Base-by-base conservation (phyloP, 1,139 yeast genomes). In the Scheffersomyces quercinus region DNA sequence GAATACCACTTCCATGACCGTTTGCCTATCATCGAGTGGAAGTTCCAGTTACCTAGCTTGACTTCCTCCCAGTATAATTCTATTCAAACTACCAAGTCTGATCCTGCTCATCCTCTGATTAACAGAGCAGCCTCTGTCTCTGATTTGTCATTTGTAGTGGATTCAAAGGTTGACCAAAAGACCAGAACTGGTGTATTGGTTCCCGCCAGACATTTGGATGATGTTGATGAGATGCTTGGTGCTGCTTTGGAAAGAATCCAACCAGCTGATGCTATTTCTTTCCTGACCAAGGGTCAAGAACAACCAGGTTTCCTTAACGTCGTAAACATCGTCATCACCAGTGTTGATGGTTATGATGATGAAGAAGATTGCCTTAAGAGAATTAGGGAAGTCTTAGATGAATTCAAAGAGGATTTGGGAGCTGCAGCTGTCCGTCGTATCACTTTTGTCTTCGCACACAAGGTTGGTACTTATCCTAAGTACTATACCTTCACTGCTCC, bases 401-500 rank as follows among this genome's bases (percentile, higher is more conserved):
- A 87, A 44, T 77, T 81, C 62, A 81, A 77, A 55, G 86, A 83
- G 36, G 95, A 88, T 29, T 76, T 93, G 51, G 69, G 73, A 47
- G 75, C 78, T 31, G 83, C 88, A 49, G 81, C 85, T 38, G 79
- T 95, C 49, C 91, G 99, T 70, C 90, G 99, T 74, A 77, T 93
- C 49, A 88, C 99, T 3, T 89, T 93, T 68, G 88, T 90, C 51
- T 77, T 93, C 55, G 96, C 96, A 49, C 82, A 85, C 62, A 80
- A 77, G 41, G 82, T 83, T 59, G 98, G 98, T 53, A 67, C 85
- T 38, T 90, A 93, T 70, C 99, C 99, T 56, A 88, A 87, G 67
- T 93, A 93, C 74, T 95, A 85, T 72, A 93, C 99, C 35, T 95
- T 88, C 78, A 88, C 88, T 59, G 96, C 95, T 49, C 96, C 96